Base-by-base conservation (phyloP, 2,329 filamentous ascomycete species). In the Trichoderma koningii region DNA sequence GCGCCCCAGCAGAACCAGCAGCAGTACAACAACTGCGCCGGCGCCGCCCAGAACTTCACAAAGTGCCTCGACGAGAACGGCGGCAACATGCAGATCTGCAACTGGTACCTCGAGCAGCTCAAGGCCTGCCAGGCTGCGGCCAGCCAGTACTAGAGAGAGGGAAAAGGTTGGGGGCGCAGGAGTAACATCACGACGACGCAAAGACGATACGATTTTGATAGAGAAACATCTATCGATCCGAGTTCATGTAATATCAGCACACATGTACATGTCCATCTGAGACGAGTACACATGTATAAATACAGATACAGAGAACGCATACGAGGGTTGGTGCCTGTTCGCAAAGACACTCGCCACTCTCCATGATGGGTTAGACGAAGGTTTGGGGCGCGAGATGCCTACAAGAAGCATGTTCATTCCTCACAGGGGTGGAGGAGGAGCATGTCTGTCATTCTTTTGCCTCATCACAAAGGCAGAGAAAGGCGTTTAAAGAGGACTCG, bases 21-120 rank as follows among this genome's bases (percentile, higher is more conserved):
- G 77, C 82, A 80, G 74, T 77, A 72, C 68, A 84, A 80, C 78
- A 90, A 90, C 77, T 99, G 95, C 81, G 87, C 87, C 69, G 86
- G 83, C 63, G 92, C 95, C 72, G 88, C 93, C 63, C 87, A 88
- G 79, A 87, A 86, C 80, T 98, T 99, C 85, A 93, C 92, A 74
- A 90, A 89, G 82, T 99, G 95, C 85, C 90, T 99, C 89, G 93
- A 98, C 78, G 91, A 98, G 75, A 90, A 99, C 79, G 83, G 88
- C 76, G 95, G 95, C 71, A 93, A 95, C 81, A 88, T 99, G 89
- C 89, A 90, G 76, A 96, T 97, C 76, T 99, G 95, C 82, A 90
- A 91, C 71, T 99, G 94, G 93, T 99, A 99, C 79, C 82, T 99
- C 73, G 95, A 99, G 78, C 94, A 99, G 86, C 84, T 99, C 79